A percentile compares a stretch with the other conserved stretches of the same genome.
These are phyloP conservation scores for Pistacia vera DNA, from an alignment of 345 rosid species.

Conservation along the genomic window DNA sequence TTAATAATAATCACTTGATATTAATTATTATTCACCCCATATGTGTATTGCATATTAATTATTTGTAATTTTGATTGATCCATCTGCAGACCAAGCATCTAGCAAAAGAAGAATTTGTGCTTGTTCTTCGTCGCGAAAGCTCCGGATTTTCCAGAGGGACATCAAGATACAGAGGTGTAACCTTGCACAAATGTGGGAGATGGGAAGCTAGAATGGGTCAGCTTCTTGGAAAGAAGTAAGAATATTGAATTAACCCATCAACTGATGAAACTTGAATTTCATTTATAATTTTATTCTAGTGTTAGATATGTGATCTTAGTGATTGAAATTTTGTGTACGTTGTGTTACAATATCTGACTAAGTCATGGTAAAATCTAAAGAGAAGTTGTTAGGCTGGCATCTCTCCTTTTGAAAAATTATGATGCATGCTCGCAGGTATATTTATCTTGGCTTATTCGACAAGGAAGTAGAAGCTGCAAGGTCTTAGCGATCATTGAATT, in stretches of 20 bases:
- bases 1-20: neutral
- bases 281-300: neutral
- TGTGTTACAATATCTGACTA: neutral
- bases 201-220: constrained; percentile 71
- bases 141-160: constrained; percentile 63
- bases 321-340: neutral
- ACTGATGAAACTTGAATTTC: neutral
- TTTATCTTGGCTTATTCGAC: constrained; percentile 55
- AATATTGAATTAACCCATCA: neutral
- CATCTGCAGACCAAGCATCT: constrained; percentile 43
- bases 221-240: constrained; percentile 65
- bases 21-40: neutral
- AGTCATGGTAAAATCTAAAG: neutral
- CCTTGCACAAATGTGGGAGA: constrained; percentile 58
- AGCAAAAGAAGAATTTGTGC: constrained; percentile 66
- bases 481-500: constrained; percentile 28
- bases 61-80: neutral
- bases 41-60: neutral
- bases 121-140: constrained; percentile 62
- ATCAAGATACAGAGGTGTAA: constrained; percentile 62
- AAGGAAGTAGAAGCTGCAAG: constrained; percentile 63
- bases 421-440: constrained; percentile 50
- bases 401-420: constrained; percentile 16
- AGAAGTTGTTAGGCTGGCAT: constrained; percentile 10
- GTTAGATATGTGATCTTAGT: neutral